Evolutionary conservation across 208 protist species (phyloP), one percentile per base, ranked within the genome.

Genomic region (Trichomonas tenax): DNA sequence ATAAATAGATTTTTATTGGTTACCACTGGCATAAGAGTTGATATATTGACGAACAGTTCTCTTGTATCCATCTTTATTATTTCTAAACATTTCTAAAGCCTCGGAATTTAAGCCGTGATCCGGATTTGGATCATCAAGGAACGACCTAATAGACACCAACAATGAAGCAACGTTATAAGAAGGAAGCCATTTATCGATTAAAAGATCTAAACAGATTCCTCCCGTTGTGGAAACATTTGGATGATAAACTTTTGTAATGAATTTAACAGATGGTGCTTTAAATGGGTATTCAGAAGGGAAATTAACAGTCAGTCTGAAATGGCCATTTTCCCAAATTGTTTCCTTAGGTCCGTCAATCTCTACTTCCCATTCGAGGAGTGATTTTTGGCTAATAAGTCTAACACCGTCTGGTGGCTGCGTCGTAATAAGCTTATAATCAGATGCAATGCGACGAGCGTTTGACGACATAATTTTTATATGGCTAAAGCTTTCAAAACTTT

Each of bases 231-330:
- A 96, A 46, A 96, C 31, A 23, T 96, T 96, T n/a, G 51, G 49
- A 96, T 96, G 93, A 31, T 38, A 96, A 21, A 96, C 72, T 72
- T 34, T 31, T 17, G 93, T 96, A 81, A 31, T 81, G 36, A 96
- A 96, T 45, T 26, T 21, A 96, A 96, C 93, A 46, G 15, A 36
- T 8, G 98, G 98, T n/a, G 98, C 97, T 48, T 97, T 97, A 96
- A 98, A 98, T 31, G 98, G 98, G 84, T 98, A 98, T 84, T 96
- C 96, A 41, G 31, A n/a, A 8, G 97, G 97, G 63, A 98, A 96
- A 41, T 96, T 49, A 51, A 98, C 97, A 58, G 96, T 95, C 17
- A 98, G 88, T 38, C 58, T 17, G 86, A 98, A 98, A 14, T 72
- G 95, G 10, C 97, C 98, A 36, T 96, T 97, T 63, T 97, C 97